These are phyloP conservation scores for Botryotinia calthae DNA, from an alignment of 2,329 filamentous ascomycete species.

Conservation along the genomic window DNA sequence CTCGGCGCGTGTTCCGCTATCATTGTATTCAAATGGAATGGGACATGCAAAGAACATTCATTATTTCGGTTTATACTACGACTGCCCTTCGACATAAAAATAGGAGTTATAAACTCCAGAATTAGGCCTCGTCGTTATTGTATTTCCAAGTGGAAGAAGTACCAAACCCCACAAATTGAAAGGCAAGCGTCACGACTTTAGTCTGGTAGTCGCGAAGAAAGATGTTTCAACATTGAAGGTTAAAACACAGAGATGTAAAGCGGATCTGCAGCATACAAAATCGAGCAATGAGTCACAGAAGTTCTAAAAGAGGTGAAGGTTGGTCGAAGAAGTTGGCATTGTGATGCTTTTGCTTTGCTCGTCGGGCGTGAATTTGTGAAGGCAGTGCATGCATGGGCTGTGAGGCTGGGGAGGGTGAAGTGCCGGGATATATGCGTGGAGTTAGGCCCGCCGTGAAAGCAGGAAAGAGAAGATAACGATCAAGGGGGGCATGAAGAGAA, in stretches of 20 bases:
- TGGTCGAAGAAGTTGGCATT: not conserved
- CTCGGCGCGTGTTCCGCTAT: not conserved
- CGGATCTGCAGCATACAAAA: not conserved
- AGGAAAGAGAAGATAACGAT: not conserved
- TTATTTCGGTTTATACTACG: not conserved
- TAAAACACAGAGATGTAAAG: not conserved
- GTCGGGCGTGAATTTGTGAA: not conserved
- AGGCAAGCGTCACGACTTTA: not conserved
- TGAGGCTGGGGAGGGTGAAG: not conserved
- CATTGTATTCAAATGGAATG: not conserved
- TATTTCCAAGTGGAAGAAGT: not conserved
- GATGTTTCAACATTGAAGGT: not conserved
- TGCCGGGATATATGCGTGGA: not conserved
- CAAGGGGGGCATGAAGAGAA: not conserved
- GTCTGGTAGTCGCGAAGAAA: not conserved
- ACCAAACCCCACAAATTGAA: not conserved
- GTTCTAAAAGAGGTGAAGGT: too few species aligned
- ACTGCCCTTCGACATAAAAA: not conserved
- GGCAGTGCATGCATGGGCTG: not conserved
- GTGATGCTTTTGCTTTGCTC: not conserved
- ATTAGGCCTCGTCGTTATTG: not conserved
- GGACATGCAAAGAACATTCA: not conserved
- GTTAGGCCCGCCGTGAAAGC: not conserved
- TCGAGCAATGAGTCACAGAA: not conserved
- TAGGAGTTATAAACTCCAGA: not conserved